phyloP scores from a whole-genome alignment of 176 grass and related monocot genomes.

The Triticum urartu region DNA sequence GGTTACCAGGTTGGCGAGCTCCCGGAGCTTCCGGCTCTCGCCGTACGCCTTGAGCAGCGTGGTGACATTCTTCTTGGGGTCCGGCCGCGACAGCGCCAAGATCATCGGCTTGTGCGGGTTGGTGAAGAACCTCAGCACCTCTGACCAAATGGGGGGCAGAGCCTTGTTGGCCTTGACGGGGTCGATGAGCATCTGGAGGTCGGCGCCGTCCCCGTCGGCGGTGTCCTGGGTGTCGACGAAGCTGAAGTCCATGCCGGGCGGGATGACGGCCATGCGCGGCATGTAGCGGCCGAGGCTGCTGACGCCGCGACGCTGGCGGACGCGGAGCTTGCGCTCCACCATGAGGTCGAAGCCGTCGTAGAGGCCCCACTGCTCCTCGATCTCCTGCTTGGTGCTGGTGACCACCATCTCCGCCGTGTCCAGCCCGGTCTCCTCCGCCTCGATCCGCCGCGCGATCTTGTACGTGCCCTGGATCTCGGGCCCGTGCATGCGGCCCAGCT shows the following conservation, averaged over 20 bases:
- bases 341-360: conserved; percentile 84
- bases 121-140: conserved; percentile 84
- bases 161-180: conserved; percentile 58
- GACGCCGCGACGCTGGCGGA: conserved; percentile 58
- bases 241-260: conserved; percentile 97
- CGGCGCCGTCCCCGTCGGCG: conserved; percentile 48
- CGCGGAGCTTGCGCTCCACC: conserved; percentile 78
- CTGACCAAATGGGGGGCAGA: conserved; percentile 86
- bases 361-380: conserved; percentile 96
- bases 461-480: conserved; percentile 78
- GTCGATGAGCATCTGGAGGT: conserved; percentile 55
- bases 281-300: conserved; percentile 83
- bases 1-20: conserved; percentile 79
- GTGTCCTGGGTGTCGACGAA: conserved; percentile 64
- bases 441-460: conserved; percentile 61
- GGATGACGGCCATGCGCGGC: conserved; percentile 95
- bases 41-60: conserved; percentile 96
- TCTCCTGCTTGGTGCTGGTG: conserved; percentile 88
- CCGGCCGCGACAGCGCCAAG: conserved; percentile 81
- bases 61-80: conserved; percentile 96
- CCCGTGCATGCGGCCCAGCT: conserved; percentile 47
- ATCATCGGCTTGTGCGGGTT: conserved; percentile 99
- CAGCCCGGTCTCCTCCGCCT: conserved; percentile 77
- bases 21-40: conserved; percentile 70
- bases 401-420: conserved; percentile 90